phyloP scores from a whole-genome alignment of 352 stramenopile species.

The Phytophthora tentaculata region DNA sequence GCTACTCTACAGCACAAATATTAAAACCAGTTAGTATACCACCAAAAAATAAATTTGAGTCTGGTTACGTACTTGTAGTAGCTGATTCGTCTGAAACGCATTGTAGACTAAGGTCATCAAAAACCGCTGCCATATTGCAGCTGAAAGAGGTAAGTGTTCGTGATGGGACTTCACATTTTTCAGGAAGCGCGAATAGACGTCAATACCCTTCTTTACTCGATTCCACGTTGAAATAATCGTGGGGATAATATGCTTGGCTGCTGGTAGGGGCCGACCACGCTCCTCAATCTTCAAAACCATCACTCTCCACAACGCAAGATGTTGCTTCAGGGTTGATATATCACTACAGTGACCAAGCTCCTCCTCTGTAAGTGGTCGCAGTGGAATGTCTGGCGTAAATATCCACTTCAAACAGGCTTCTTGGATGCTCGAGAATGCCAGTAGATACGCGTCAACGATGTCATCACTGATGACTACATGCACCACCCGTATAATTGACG shows the following conservation, averaged over 20 bases:
- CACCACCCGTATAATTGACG: neutral
- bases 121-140: slow-evolving; percentile 2
- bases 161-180: slow-evolving; percentile 2
- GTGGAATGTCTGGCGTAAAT: neutral
- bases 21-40: too few relatives aligned
- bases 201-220: neutral
- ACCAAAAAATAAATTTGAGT: too few relatives aligned
- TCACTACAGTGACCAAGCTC: neutral
- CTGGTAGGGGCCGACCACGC: neutral
- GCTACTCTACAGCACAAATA: too few relatives aligned
- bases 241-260: neutral
- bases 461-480: neutral
- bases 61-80: slow-evolving; percentile 11
- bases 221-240: neutral
- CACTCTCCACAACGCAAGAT: neutral
- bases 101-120: slow-evolving; percentile 10
- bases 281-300: neutral
- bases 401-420: neutral
- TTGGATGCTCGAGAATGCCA: neutral
- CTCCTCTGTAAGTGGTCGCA: neutral
- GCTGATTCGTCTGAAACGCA: neutral
- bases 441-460: neutral
- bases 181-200: neutral
- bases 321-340: neutral
- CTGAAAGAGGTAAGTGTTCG: neutral